These are phyloP conservation scores for Berberis thunbergii DNA, from an alignment of 164 flowering plant genomes.

Conservation along the genomic window DNA sequence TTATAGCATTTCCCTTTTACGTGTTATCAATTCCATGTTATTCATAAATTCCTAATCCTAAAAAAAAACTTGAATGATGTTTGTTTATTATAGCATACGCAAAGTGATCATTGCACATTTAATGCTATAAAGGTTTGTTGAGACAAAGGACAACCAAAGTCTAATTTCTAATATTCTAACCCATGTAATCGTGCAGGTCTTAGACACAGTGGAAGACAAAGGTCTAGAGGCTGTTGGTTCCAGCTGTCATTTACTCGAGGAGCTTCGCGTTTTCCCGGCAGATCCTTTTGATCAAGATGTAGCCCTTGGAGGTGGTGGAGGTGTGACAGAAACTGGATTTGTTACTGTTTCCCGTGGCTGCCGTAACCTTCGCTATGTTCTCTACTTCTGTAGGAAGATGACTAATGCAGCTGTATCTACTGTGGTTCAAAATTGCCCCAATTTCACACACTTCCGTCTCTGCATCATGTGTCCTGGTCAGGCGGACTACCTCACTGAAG, in stretches of 20 bases:
- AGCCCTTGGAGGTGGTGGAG: conserved; percentile 23
- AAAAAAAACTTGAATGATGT: too few relatives aligned
- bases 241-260: background rate
- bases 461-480: conserved; percentile 65
- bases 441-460: conserved; percentile 70
- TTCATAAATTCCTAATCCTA: too few relatives aligned
- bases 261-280: background rate
- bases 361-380: conserved; percentile 55
- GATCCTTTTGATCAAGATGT: conserved; percentile 17
- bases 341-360: conserved; percentile 71
- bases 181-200: conserved; percentile 30
- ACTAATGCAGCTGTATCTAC: conserved; percentile 74
- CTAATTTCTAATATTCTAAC: background rate
- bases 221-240: conserved; percentile 44
- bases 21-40: too few relatives aligned
- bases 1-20: too few relatives aligned
- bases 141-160: background rate
- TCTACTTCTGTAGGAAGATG: conserved; percentile 77
- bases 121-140: too few relatives aligned
- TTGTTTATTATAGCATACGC: too few relatives aligned
- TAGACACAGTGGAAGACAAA: conserved; percentile 65
- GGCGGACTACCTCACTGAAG: conserved; percentile 57
- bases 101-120: too few relatives aligned
- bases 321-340: conserved; percentile 68
- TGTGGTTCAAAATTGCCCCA: conserved; percentile 64